Evolutionary conservation across 2,329 filamentous ascomycete genomes (phyloP).

Genomic region (Aureobasidium namibiae): DNA sequence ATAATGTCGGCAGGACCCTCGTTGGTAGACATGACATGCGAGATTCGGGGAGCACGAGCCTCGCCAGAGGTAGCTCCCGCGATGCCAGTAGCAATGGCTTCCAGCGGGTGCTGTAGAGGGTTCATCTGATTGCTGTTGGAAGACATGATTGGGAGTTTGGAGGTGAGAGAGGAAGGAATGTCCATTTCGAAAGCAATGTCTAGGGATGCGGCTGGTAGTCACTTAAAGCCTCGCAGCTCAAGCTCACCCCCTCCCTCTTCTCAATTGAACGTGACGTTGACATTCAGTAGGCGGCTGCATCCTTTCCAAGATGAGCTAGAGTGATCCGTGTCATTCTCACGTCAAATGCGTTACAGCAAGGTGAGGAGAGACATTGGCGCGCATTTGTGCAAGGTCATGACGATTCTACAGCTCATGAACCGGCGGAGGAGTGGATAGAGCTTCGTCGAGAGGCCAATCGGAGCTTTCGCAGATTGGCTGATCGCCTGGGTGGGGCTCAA

Average conservation of each 20-base stretch:
- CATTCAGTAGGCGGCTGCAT: neutral
- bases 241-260: neutral
- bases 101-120: conserved; percentile 32
- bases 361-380: conserved; percentile 1
- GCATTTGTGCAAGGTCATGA: neutral
- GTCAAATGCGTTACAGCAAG: neutral
- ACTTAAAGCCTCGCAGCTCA: neutral
- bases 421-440: neutral
- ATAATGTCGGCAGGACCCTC: conserved; percentile 46
- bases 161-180: conserved; percentile 11
- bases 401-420: conserved; percentile 5
- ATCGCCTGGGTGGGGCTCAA: neutral
- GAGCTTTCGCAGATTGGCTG: neutral
- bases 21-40: conserved; percentile 40
- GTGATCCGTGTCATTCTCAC: neutral
- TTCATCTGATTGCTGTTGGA: conserved; percentile 27
- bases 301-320: neutral
- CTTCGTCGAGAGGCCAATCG: neutral
- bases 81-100: conserved; percentile 35
- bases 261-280: neutral
- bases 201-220: neutral
- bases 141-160: conserved; percentile 10
- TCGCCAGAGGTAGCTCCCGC: conserved; percentile 31
- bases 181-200: conserved; percentile 11
- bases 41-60: conserved; percentile 28